Evolutionary conservation across 345 rosid species (phyloP), one percentile per base, ranked within the genome.

Genomic region (Citrus maxima): DNA sequence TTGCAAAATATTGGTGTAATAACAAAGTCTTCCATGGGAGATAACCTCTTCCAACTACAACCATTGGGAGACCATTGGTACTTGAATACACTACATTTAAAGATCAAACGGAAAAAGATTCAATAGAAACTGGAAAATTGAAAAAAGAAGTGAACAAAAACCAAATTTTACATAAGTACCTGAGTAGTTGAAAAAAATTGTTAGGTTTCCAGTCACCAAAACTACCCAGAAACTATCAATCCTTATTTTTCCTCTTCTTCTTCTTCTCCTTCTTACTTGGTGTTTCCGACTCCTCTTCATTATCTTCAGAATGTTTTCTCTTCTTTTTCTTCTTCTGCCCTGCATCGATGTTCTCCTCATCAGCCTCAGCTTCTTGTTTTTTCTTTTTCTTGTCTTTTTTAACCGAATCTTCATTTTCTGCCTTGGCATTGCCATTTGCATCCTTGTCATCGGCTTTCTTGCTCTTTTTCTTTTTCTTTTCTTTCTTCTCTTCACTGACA

Each of bases 351-450:
- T 83, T 61, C 40, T 70, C 81, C 9, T 76, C 78, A 66, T 78
- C 86, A 3, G 34, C 79, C 19, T 80, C 86, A 3, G 71, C 85
- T 12, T 7, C 78, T 8, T 84, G 69, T 61, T 91, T 86, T 75
- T 76, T 89, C 81, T 89, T 93, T 77, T 86, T 90, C 85, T 87
- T 86, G 30, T 88, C 88, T 70, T 88, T 86, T 81, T 84, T 86
- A 2, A 21, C 78, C 1, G 78, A 42, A 61, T 79, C 82, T 68
- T 80, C 88, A 5, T 60, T 78, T 37, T 78, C 88, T 4, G 84
- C 80, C 51, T 85, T 86, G 0, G 82, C 83, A 32, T 72, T 75
- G 28, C 73, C 86, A 34, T 86, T 87, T 85, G 28, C 76, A 37
- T 60, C 85, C 64, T 73, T 79, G 2, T 65, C 76, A 37, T 88